Percentiles rank a stretch among this genome's conserved stretches.
These are phyloP conservation scores for Ophidiomyces ophidiicola DNA, from an alignment of 2,329 filamentous ascomycete species.

Conservation along the genomic window DNA sequence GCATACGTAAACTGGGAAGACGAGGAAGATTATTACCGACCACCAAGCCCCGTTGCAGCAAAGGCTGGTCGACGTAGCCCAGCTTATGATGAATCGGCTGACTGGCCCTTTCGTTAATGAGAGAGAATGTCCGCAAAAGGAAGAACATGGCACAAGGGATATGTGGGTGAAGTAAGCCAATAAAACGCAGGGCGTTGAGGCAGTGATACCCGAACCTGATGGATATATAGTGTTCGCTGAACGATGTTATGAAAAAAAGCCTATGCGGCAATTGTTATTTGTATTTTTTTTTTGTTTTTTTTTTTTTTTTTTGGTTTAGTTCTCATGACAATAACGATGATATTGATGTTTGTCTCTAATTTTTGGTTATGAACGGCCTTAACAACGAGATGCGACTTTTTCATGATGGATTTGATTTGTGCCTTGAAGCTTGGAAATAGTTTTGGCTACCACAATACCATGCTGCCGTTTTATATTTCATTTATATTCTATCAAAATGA, in stretches of 20 bases:
- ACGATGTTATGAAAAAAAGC: background rate
- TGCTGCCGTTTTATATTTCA: too few species aligned
- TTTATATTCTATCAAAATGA: too few species aligned
- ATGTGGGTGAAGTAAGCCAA: too few species aligned
- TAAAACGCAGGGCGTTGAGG: too few species aligned
- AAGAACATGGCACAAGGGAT: background rate
- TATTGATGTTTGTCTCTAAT: too few species aligned
- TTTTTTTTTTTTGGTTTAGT: background rate
- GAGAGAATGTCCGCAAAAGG: background rate
- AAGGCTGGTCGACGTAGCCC: constrained; percentile 9
- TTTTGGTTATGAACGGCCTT: too few species aligned
- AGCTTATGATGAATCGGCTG: background rate
- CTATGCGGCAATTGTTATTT: background rate
- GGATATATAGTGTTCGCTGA: background rate
- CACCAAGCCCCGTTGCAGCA: constrained; percentile 15
- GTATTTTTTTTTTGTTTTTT: background rate
- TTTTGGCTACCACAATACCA: too few species aligned
- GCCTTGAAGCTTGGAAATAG: too few species aligned
- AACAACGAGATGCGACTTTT: too few species aligned
- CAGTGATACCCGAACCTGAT: background rate
- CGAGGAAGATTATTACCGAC: constrained; percentile 32
- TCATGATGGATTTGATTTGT: too few species aligned
- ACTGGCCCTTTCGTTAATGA: constrained; percentile 7
- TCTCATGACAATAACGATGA: background rate
- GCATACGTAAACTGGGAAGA: constrained; percentile 22